phyloP scores from a whole-genome alignment of 352 stramenopile genomes.

The Globisporangium abappressorium region DNA sequence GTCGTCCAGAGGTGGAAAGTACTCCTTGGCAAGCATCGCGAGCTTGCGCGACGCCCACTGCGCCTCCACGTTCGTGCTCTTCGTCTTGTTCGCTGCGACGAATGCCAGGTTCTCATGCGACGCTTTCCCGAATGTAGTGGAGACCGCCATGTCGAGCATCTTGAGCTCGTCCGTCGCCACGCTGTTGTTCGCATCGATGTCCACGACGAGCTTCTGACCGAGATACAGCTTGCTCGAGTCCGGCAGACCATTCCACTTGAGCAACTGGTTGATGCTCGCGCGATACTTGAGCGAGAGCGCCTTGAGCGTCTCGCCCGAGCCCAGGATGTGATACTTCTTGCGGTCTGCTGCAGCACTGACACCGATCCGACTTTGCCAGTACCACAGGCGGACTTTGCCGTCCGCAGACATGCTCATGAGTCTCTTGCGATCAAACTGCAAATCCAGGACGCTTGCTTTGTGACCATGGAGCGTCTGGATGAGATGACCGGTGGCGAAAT shows the following conservation, averaged over 20 bases:
- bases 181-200: slow-evolving; percentile 37
- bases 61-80: slow-evolving; percentile 47
- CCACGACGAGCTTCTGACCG: slow-evolving; percentile 73
- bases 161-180: slow-evolving; percentile 54
- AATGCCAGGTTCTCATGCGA: slow-evolving; percentile 68
- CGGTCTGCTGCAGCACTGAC: slow-evolving; percentile 30
- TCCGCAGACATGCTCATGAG: slow-evolving; percentile 67
- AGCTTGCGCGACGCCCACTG: slow-evolving; percentile 59
- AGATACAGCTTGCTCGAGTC: slow-evolving; percentile 74
- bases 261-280: slow-evolving; percentile 61
- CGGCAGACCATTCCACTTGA: slow-evolving; percentile 65
- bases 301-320: slow-evolving; percentile 60
- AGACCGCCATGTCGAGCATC: slow-evolving; percentile 46
- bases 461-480: slow-evolving; percentile 66
- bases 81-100: slow-evolving; percentile 49
- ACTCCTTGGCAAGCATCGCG: slow-evolving; percentile 59
- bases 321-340: slow-evolving; percentile 76
- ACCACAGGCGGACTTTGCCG: slow-evolving; percentile 58
- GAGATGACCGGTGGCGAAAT: slow-evolving; percentile 69
- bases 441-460: slow-evolving; percentile 41
- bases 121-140: slow-evolving; percentile 49
- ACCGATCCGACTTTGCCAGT: slow-evolving; percentile 55
- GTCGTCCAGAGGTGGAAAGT: slow-evolving; percentile 47
- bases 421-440: slow-evolving; percentile 71
- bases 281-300: slow-evolving; percentile 79